Conservation (phyloP, 1,139 yeast species). For the Eremothecium cymbalariae region DNA sequence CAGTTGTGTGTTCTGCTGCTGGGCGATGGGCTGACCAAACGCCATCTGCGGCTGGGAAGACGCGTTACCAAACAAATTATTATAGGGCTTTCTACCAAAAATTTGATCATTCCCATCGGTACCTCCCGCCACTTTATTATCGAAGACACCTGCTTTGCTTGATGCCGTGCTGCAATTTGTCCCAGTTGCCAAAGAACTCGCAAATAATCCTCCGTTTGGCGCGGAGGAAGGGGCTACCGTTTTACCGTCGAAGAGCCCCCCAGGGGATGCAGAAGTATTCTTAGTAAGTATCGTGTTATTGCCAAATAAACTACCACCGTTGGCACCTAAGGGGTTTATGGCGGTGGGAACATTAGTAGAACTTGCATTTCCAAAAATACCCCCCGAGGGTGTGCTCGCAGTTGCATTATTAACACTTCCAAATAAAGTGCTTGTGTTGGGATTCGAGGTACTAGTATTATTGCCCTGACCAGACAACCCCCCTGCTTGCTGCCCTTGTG, state of each 20-base stretch:
- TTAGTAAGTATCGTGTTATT: constrained; percentile 7
- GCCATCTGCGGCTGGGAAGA: constrained; percentile 6
- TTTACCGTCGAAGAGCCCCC: constrained; percentile 1
- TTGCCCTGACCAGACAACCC: constrained; percentile 2
- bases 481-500: neutral
- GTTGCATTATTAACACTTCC: constrained; percentile 1
- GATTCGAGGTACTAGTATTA: neutral
- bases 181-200: constrained; percentile 8
- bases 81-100: constrained; percentile 13
- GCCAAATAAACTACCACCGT: constrained; percentile 12
- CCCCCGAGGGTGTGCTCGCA: constrained; percentile 12
- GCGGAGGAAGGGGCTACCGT: neutral
- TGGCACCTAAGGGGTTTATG: constrained; percentile 3
- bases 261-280: neutral
- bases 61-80: constrained; percentile 17
- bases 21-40: too few species aligned
- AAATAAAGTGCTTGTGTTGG: neutral
- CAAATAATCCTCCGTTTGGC: constrained; percentile 13
- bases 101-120: constrained; percentile 4
- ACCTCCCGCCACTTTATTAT: neutral
- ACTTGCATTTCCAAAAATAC: constrained; percentile 30
- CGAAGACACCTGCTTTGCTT: neutral
- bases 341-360: constrained; percentile 10
- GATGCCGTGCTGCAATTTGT: constrained; percentile 7
- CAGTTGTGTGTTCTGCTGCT: too few species aligned